Evolutionary conservation across 257 asterid species (phyloP), one percentile per base, ranked within the genome.

Genomic region (Cinchona pubescens): DNA sequence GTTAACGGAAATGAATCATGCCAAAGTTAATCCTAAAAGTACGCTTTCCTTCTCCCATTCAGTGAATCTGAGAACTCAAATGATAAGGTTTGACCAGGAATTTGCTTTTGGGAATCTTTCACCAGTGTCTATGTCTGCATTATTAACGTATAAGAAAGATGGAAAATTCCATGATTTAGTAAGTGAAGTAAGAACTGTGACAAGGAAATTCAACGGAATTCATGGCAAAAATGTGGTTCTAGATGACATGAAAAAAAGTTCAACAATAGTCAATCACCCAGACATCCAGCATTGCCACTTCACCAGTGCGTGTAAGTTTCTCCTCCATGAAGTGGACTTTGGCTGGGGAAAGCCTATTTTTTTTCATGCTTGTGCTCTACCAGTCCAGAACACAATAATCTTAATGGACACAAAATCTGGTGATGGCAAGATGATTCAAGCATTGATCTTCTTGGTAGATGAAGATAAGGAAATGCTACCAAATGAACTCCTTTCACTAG

Each of bases 41-140:
- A 37, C 11, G 6, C 40, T 58, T 0, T 29, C 56, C 0, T 73
- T 78, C 1, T 12, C 7, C 5, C 84, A 76, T 25, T 76, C 73
- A 14, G 87, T 84, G 79, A 84, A 82, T 63, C 10, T 86, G 74
- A 86, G 87, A 58, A 49, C 73, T 30, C 61, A 69, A 46, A 63
- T 69, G 68, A 51, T 60, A 25, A 65, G 60, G 38, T 42, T 35
- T 18, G 51, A 61, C 25, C 12, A 63, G 9, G 53, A 51, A 7
- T 55, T 59, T 27, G 9, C 65, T 3, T 81, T 77, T 64, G 84
- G 84, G 32, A 76, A 81, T 34, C 14, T 74, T 3, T 77, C 38
- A 34, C 1, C 66, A 74, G 0, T 29, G 15, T 14, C 34, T 21
- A 65, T 55, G 4, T 7, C 56, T n/a, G 71, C 75, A 32, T 11